phyloP scores from a whole-genome alignment of 306 rosid species.

The Mucuna pruriens region DNA sequence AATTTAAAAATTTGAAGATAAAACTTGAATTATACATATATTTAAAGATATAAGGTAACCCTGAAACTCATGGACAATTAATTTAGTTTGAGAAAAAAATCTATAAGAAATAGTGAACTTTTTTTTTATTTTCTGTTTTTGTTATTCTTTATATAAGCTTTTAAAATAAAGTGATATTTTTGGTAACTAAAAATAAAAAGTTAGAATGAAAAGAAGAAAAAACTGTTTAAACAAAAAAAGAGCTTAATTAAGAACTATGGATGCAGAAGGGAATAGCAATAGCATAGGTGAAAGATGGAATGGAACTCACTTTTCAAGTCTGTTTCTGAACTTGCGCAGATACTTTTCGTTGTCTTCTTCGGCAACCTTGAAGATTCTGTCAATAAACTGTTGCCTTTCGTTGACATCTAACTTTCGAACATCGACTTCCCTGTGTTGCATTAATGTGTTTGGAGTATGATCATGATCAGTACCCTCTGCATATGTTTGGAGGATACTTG shows the following conservation, averaged over 20 bases:
- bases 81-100: neutral
- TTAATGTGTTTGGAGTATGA: slow-evolving; percentile 34
- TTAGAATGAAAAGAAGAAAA: too few relatives aligned
- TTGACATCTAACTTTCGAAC: slow-evolving; percentile 62
- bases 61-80: neutral
- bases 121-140: too few relatives aligned
- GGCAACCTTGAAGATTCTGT: slow-evolving; percentile 75
- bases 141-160: too few relatives aligned
- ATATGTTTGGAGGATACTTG: slow-evolving; percentile 68
- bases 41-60: neutral
- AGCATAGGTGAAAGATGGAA: neutral
- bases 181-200: too few relatives aligned
- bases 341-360: slow-evolving; percentile 90
- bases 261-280: neutral
- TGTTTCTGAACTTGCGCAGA: slow-evolving; percentile 63
- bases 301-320: slow-evolving; percentile 68
- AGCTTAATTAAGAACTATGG: neutral
- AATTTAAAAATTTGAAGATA: neutral
- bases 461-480: slow-evolving; percentile 30
- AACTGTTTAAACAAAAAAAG: neutral
- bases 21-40: neutral
- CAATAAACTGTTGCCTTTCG: slow-evolving; percentile 74
- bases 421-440: slow-evolving; percentile 70
- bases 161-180: neutral
- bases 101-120: too few relatives aligned